Evolutionary conservation across 441 rosid species (phyloP).

Genomic region (Codiaeum variegatum): DNA sequence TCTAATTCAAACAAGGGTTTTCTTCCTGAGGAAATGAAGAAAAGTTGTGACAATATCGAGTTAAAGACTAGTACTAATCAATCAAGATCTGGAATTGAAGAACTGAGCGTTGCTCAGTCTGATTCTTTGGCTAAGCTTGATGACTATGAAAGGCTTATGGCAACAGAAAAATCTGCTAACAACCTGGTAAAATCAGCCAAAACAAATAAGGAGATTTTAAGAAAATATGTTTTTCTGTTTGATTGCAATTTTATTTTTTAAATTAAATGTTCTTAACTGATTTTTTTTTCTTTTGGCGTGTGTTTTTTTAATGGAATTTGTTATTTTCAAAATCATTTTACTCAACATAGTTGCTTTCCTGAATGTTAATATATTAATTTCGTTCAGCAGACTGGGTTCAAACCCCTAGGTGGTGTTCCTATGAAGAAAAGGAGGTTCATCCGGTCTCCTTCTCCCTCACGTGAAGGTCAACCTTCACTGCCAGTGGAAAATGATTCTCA

Average conservation of each 20-base stretch:
- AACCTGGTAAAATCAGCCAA: slow-evolving; percentile 19
- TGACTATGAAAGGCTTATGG: slow-evolving; percentile 26
- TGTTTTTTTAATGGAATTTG: not conserved
- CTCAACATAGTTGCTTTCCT: not conserved
- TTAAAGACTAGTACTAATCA: slow-evolving; percentile 9
- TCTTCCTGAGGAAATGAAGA: slow-evolving; percentile 23
- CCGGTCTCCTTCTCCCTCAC: slow-evolving; percentile 38
- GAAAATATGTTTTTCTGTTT: not conserved
- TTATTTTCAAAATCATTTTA: not conserved
- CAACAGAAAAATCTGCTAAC: slow-evolving; percentile 23
- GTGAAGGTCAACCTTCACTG: slow-evolving; percentile 31
- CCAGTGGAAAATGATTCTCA: slow-evolving; percentile 19
- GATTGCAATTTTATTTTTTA: not conserved
- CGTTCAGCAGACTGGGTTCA: slow-evolving; percentile 48
- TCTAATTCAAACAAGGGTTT: slow-evolving; percentile 27
- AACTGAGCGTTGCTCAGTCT: slow-evolving; percentile 28
- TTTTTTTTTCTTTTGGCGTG: not conserved
- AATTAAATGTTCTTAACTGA: not conserved
- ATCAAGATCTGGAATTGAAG: slow-evolving; percentile 34
- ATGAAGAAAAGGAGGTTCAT: slow-evolving; percentile 79
- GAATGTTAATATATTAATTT: slow-evolving; percentile 26
- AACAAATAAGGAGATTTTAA: not conserved
- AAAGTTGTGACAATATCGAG: not conserved
- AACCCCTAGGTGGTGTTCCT: slow-evolving; percentile 54
- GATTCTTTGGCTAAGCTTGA: slow-evolving; percentile 30